A percentile compares a stretch with the other conserved stretches of the same genome.
Evolutionary conservation across 108 stramenopile species (phyloP).

Genomic region (Nitzschia palea): DNA sequence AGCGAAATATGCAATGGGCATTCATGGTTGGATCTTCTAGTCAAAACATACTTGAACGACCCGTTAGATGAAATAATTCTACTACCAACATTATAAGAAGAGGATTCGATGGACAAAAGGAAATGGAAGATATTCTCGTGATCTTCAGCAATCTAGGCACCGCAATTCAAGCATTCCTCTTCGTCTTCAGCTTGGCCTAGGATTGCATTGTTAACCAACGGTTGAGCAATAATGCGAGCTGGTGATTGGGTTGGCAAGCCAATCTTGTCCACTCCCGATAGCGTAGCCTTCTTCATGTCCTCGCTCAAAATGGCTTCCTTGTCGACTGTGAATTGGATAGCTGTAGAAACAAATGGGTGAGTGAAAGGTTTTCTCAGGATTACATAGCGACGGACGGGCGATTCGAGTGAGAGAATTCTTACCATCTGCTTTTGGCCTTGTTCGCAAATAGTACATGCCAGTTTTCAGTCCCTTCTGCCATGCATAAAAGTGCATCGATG

Average conservation of each 20-base stretch:
- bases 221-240: slow-evolving; percentile 16
- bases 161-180: slow-evolving; percentile 88
- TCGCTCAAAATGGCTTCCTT: slow-evolving; percentile 79
- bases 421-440: slow-evolving; percentile 95
- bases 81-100: no score
- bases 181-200: slow-evolving; percentile 73
- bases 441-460: slow-evolving; percentile 99
- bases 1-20: no score
- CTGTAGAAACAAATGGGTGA: slow-evolving; percentile 14
- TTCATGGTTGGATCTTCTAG: no score
- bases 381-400: neutral
- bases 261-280: slow-evolving; percentile 43
- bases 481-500: slow-evolving; percentile 98
- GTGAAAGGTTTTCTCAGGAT: no score
- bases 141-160: slow-evolving; percentile 53
- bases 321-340: slow-evolving; percentile 99
- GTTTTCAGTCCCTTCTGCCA: slow-evolving; percentile 99
- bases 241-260: slow-evolving; percentile 23
- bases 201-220: slow-evolving; percentile 40
- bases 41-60: no score
- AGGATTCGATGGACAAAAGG: no score
- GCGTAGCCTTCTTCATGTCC: slow-evolving; percentile 26
- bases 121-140: no score
- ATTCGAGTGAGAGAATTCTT: neutral
- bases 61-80: neutral